Evolutionary conservation across 768 basidiomycete genomes (phyloP).

Genomic region (Rhizopogon vesiculosus): DNA sequence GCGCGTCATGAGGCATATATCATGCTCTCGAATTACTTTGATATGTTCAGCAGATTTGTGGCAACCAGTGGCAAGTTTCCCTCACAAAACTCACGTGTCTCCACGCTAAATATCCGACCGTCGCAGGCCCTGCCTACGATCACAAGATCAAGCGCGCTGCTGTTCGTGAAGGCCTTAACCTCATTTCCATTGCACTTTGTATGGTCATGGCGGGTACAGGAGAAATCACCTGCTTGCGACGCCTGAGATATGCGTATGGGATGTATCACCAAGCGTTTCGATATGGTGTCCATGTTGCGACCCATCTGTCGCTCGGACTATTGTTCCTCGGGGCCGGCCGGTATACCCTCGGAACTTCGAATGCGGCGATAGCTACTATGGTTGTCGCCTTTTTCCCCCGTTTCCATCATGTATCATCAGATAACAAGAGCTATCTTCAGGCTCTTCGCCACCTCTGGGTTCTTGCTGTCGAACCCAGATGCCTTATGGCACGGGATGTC

Average conservation of each 20-base stretch:
- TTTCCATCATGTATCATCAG: constrained; percentile 70
- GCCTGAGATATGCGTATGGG: constrained; percentile 86
- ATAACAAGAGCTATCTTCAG: constrained; percentile 89
- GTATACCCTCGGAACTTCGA: constrained; percentile 87
- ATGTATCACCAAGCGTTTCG: constrained; percentile 72
- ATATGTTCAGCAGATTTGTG: constrained; percentile 68
- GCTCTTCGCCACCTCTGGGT: constrained; percentile 96
- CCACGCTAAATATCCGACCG: constrained; percentile 3
- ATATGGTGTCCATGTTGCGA: constrained; percentile 88
- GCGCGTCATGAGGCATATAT: constrained; percentile 86
- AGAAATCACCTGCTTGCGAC: constrained; percentile 82
- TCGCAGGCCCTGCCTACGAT: constrained; percentile 72
- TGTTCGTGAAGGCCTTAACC: constrained; percentile 80
- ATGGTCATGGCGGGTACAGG: constrained; percentile 99
- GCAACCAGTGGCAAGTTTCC: constrained; percentile 57
- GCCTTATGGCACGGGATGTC: constrained; percentile 87
- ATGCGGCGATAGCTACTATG: constrained; percentile 88
- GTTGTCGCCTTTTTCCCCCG: constrained; percentile 90
- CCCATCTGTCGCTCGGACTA: constrained; percentile 85
- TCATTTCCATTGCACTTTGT: constrained; percentile 81
- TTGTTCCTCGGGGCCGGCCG: constrained; percentile 92
- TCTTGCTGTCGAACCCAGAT: constrained; percentile 90
- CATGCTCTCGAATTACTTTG: constrained; percentile 77
- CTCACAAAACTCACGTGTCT: neutral
- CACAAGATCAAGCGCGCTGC: constrained; percentile 85